These are phyloP conservation scores for Salix purpurea DNA, from an alignment of 345 rosid genomes.

Conservation along the genomic window DNA sequence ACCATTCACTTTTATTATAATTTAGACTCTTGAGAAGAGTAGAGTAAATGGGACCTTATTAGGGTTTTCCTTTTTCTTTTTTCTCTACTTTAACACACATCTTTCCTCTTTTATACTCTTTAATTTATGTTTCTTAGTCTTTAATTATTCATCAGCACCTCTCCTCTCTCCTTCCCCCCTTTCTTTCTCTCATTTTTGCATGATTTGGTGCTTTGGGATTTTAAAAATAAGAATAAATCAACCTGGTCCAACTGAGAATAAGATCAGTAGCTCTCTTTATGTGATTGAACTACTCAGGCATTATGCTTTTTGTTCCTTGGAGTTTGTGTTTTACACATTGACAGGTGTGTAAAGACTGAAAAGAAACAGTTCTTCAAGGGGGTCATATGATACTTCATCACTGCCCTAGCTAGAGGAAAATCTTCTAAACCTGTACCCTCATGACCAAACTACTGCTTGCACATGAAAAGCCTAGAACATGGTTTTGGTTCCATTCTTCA, in stretches of 20 bases:
- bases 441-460: background rate
- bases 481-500: background rate
- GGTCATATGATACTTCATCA: conserved; percentile 18
- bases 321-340: conserved; percentile 38
- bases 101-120: conserved; percentile 13
- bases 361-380: conserved; percentile 7
- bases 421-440: background rate
- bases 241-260: conserved; percentile 41
- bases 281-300: conserved; percentile 58
- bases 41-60: conserved; percentile 20
- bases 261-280: conserved; percentile 42
- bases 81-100: conserved; percentile 18
- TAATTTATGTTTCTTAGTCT: background rate
- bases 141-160: background rate
- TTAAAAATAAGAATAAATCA: conserved; percentile 29
- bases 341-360: conserved; percentile 26
- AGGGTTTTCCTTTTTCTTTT: conserved; percentile 28
- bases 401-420: conserved; percentile 10
- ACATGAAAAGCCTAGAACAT: background rate
- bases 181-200: conserved; percentile 26
- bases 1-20: conserved; percentile 21
- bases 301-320: conserved; percentile 43
- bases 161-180: background rate
- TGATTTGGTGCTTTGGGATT: conserved; percentile 44
- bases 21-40: conserved; percentile 16